A percentile compares a stretch with the other conserved stretches of the same genome.
phyloP scores from a whole-genome alignment of 805 yeast species.

The Wickerhamomyces bisporus region DNA sequence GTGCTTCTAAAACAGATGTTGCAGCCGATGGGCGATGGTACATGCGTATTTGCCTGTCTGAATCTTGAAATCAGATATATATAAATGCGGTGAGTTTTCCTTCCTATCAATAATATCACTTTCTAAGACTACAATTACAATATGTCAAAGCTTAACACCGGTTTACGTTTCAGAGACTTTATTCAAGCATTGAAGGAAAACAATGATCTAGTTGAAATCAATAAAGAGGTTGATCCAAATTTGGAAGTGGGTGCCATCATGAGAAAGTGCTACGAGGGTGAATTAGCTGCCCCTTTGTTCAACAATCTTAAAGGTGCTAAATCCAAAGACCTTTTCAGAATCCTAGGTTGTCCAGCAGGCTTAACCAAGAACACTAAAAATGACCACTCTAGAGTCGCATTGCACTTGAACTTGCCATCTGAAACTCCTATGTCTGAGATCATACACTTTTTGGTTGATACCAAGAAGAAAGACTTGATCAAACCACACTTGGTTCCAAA shows the following conservation, averaged over 20 bases:
- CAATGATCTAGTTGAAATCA: constrained; percentile 22
- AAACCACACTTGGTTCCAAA: no score
- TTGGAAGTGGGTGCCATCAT: constrained; percentile 26
- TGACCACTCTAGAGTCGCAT: constrained; percentile 25
- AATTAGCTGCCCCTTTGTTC: constrained; percentile 22
- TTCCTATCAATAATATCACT: no score
- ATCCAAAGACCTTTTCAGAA: constrained; percentile 11
- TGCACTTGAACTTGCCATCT: constrained; percentile 20
- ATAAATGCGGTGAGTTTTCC: no score
- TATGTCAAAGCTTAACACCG: constrained; percentile 14
- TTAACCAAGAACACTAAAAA: constrained; percentile 11
- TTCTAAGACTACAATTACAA: no score
- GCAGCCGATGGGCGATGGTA: no score
- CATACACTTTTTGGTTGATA: constrained; percentile 18
- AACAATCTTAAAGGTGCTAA: constrained; percentile 16
- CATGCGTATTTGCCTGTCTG: no score
- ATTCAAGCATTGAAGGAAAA: constrained; percentile 20
- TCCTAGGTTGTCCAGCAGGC: constrained; percentile 24
- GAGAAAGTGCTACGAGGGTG: constrained; percentile 22
- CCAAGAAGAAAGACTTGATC: constrained; percentile 6
- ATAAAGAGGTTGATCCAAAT: constrained; percentile 22
- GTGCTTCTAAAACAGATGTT: no score
- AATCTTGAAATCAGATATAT: no score
- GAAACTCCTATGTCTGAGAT: constrained; percentile 22
- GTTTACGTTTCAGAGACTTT: constrained; percentile 23